phyloP scores from a whole-genome alignment of 2,329 filamentous ascomycete species.

The Cordyceps sp. region DNA sequence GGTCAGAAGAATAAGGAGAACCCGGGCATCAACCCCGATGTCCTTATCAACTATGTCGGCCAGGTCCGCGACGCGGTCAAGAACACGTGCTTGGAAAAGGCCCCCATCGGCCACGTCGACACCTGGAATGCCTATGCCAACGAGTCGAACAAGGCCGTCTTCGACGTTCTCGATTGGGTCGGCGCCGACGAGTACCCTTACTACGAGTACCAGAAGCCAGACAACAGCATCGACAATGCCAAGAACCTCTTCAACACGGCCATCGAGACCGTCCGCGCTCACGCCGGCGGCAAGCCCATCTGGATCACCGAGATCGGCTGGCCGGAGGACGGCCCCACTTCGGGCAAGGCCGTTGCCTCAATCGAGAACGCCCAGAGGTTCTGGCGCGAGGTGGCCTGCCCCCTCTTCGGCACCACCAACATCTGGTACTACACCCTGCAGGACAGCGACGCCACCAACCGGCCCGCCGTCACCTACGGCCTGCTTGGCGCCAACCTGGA shows the following conservation, averaged over 20 bases:
- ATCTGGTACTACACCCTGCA: constrained; percentile 68
- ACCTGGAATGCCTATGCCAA: constrained; percentile 76
- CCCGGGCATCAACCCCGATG: constrained; percentile 43
- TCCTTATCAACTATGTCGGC: constrained; percentile 52
- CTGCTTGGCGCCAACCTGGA: constrained; percentile 39
- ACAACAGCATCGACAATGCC: constrained; percentile 47
- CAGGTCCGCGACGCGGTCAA: constrained; percentile 47
- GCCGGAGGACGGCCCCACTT: constrained; percentile 53
- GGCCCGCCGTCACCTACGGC: constrained; percentile 53
- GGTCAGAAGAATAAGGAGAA: constrained; percentile 47
- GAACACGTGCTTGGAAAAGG: constrained; percentile 39
- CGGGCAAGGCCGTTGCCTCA: constrained; percentile 46
- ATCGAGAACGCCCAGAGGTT: constrained; percentile 56
- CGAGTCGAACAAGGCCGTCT: constrained; percentile 51
- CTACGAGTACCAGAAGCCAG: constrained; percentile 50
- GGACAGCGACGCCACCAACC: constrained; percentile 40
- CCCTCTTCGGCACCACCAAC: constrained; percentile 45
- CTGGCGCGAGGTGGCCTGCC: constrained; percentile 67
- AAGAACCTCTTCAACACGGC: constrained; percentile 53
- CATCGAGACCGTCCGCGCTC: constrained; percentile 39
- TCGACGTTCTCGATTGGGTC: constrained; percentile 57
- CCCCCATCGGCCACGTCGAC: constrained; percentile 67
- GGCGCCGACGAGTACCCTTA: constrained; percentile 79
- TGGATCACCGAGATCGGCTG: constrained; percentile 87
- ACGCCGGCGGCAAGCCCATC: constrained; percentile 49